These are phyloP conservation scores for Pseudonectria buxi DNA, from an alignment of 2,329 filamentous ascomycete species.

Conservation along the genomic window DNA sequence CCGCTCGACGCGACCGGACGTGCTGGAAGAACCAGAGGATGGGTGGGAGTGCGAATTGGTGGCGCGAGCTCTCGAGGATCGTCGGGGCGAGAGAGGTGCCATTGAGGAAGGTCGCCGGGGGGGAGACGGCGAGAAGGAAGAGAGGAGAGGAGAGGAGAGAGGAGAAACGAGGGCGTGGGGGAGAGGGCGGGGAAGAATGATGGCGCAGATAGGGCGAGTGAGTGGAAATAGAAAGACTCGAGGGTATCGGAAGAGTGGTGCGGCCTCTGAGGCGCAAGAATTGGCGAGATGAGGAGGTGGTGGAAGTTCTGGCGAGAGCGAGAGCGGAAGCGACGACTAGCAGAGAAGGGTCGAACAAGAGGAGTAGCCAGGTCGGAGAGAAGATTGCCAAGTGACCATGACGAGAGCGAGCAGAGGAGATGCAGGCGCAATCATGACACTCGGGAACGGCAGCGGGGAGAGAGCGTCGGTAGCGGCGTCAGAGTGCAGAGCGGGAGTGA, in stretches of 20 bases:
- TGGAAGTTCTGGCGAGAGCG: slow-evolving; percentile 8
- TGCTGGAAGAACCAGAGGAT: slow-evolving; percentile 73
- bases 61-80: slow-evolving; percentile 84
- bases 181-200: slow-evolving; percentile 1
- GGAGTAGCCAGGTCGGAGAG: slow-evolving; percentile 15
- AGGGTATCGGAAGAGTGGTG: slow-evolving; percentile 15
- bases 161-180: slow-evolving; percentile 4
- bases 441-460: slow-evolving; percentile 7
- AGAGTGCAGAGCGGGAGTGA: slow-evolving; percentile 7
- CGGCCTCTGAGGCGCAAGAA: slow-evolving; percentile 8
- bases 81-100: slow-evolving; percentile 66
- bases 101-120: slow-evolving; percentile 36
- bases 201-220: slow-evolving; percentile 1
- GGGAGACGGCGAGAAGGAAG: slow-evolving; percentile 16
- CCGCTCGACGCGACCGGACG: slow-evolving; percentile 69
- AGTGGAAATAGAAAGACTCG: slow-evolving; percentile 3
- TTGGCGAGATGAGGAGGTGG: slow-evolving; percentile 2
- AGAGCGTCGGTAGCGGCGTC: no score
- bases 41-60: slow-evolving; percentile 70
- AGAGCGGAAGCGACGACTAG: slow-evolving; percentile 16
- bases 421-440: slow-evolving; percentile 15
- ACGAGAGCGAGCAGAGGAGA: slow-evolving; percentile 14
- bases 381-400: slow-evolving; percentile 22
- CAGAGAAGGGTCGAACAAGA: slow-evolving; percentile 14
- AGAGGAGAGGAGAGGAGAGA: slow-evolving; percentile 6